A percentile compares a stretch with the other conserved stretches of the same genome.
Conservation (phyloP, 169 alveolate genomes). For the Cryptosporidium andersoni region DNA sequence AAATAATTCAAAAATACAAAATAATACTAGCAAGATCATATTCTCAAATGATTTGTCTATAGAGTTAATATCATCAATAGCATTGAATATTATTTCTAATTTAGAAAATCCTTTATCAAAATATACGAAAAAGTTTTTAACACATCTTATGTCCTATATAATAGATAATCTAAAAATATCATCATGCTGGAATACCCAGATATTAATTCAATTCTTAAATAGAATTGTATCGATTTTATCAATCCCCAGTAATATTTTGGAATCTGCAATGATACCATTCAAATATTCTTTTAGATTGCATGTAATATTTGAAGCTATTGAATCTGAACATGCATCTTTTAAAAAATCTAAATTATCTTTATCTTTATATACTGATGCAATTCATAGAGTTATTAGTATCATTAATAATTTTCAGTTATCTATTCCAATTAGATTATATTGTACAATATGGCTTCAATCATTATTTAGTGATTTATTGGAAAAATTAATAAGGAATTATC, state of each 20-base stretch:
- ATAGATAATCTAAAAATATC: slow-evolving; percentile 40
- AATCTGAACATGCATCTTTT: not conserved
- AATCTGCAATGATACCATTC: slow-evolving; percentile 35
- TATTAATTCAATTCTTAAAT: slow-evolving; percentile 30
- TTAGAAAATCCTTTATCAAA: not conserved
- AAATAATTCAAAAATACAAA: slow-evolving; percentile 15
- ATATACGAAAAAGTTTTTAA: slow-evolving; percentile 40
- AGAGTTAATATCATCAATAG: slow-evolving; percentile 20
- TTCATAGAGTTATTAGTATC: slow-evolving; percentile 45
- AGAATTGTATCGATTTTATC: slow-evolving; percentile 27
- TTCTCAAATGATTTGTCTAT: slow-evolving; percentile 21
- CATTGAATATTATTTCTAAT: not conserved
- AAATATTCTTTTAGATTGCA: slow-evolving; percentile 36
- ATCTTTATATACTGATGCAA: slow-evolving; percentile 4
- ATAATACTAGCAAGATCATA: not conserved
- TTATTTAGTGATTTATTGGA: not conserved
- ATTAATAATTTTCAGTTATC: slow-evolving; percentile 39
- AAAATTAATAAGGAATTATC: slow-evolving; percentile 1
- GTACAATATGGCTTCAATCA: slow-evolving; percentile 39
- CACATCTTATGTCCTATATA: slow-evolving; percentile 57
- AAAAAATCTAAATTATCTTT: slow-evolving; percentile 21
- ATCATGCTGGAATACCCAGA: slow-evolving; percentile 55
- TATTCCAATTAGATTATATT: slow-evolving; percentile 10
- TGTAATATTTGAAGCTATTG: slow-evolving; percentile 26
- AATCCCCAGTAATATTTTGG: slow-evolving; percentile 62